Evolutionary conservation across 352 stramenopile species (phyloP).

Genomic region (Globisporangium spinosum): DNA sequence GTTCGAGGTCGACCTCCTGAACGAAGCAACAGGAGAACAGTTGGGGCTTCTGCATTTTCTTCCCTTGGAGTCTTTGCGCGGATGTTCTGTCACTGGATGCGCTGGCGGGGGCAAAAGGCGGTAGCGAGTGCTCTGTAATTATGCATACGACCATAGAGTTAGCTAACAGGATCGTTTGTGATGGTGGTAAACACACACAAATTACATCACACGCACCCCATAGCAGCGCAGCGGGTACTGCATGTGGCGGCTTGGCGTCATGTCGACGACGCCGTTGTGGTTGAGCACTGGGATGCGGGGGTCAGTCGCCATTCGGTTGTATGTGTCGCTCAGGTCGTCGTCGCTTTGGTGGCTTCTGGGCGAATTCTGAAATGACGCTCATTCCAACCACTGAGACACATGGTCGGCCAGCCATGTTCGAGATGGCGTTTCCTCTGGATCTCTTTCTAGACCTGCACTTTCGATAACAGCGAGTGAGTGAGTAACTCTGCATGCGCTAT

Average conservation of each 20-base stretch:
- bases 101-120: neutral
- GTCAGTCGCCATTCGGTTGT: neutral
- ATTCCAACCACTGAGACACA: neutral
- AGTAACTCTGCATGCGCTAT: neutral
- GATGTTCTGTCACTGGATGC: neutral
- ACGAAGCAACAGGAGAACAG: neutral
- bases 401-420: neutral
- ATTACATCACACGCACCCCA: neutral
- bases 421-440: neutral
- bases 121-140: neutral
- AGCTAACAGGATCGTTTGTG: neutral
- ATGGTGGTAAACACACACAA: neutral
- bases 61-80: neutral
- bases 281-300: conserved; percentile 8
- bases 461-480: neutral
- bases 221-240: neutral
- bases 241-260: neutral
- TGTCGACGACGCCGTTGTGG: neutral
- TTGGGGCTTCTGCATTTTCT: neutral
- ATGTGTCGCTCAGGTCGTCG: neutral
- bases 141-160: neutral
- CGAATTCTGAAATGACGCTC: conserved; percentile 6
- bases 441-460: neutral
- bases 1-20: neutral
- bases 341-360: neutral